These are phyloP conservation scores for Oldenlandia corymbosa DNA, from an alignment of 257 asterid species.

Conservation along the genomic window DNA sequence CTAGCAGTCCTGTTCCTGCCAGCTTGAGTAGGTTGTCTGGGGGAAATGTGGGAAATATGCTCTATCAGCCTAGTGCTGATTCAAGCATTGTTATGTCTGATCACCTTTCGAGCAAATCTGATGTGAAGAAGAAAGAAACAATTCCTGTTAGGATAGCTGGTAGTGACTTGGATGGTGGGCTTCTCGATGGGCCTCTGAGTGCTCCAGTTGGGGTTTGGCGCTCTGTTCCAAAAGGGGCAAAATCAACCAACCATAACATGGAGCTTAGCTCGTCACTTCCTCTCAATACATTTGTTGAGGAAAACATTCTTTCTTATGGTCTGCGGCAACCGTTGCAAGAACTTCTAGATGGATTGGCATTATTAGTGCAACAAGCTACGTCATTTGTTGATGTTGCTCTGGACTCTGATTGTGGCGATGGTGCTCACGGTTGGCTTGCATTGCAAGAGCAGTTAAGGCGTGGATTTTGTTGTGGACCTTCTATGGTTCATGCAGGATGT, in stretches of 20 bases:
- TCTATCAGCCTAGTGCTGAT: slow-evolving; percentile 55
- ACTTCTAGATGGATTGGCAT: slow-evolving; percentile 87
- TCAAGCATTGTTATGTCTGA: slow-evolving; percentile 60
- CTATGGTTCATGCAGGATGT: slow-evolving; percentile 99
- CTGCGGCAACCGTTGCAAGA: slow-evolving; percentile 92
- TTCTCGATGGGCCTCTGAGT: slow-evolving; percentile 65
- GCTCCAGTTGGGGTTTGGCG: slow-evolving; percentile 99
- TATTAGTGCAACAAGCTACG: slow-evolving; percentile 97
- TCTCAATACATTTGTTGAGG: slow-evolving; percentile 81
- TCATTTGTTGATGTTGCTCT: slow-evolving; percentile 94
- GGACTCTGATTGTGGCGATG: slow-evolving; percentile 96
- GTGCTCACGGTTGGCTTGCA: slow-evolving; percentile 97
- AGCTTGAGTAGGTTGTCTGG: slow-evolving; percentile 60
- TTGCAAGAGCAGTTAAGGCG: slow-evolving; percentile 98
- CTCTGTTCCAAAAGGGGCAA: slow-evolving; percentile 69
- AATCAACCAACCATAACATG: slow-evolving; percentile 53
- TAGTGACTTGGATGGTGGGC: slow-evolving; percentile 79
- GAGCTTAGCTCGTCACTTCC: slow-evolving; percentile 61
- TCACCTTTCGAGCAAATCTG: slow-evolving; percentile 56
- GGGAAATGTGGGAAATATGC: slow-evolving; percentile 35
- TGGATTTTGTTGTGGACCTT: slow-evolving; percentile 96
- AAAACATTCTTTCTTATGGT: slow-evolving; percentile 87
- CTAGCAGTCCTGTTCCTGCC: slow-evolving; percentile 40
- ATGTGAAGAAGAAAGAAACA: slow-evolving; percentile 73
- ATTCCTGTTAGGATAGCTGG: slow-evolving; percentile 92